phyloP scores from a whole-genome alignment of 257 asterid species.

The Fraxinus pennsylvanica region DNA sequence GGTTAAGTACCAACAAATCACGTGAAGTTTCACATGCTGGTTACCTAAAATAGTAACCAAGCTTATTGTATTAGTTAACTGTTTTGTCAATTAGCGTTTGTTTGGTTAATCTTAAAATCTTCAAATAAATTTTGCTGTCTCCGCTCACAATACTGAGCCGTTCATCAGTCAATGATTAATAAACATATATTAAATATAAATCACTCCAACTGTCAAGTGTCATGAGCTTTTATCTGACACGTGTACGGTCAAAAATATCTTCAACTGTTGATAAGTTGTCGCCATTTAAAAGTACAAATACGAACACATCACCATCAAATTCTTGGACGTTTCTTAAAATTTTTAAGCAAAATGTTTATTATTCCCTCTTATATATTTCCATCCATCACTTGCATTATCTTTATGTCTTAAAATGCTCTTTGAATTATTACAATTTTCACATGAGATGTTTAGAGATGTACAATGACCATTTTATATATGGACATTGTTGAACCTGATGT shows the following conservation, averaged over 20 bases:
- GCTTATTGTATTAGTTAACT: not conserved
- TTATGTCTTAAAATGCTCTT: not conserved
- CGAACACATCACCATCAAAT: not conserved
- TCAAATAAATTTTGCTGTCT: not conserved
- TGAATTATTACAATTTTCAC: not conserved
- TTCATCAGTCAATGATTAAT: not conserved
- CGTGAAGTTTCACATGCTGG: constrained; percentile 25
- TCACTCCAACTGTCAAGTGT: not conserved
- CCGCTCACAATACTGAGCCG: not conserved
- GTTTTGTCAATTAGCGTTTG: constrained; percentile 14
- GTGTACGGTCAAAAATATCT: constrained; percentile 9
- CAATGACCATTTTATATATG: not conserved
- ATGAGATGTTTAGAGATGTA: not conserved
- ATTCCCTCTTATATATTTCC: not conserved
- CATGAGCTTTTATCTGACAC: not conserved
- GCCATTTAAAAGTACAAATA: not conserved
- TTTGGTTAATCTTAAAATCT: constrained; percentile 8
- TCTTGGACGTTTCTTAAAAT: not conserved
- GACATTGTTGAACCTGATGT: no score
- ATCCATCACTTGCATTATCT: constrained; percentile 24
- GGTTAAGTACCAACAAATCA: constrained; percentile 22
- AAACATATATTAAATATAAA: not conserved
- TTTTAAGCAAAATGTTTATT: not conserved
- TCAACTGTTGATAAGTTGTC: not conserved
- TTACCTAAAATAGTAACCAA: constrained; percentile 8